Evolutionary conservation across 306 rosid species (phyloP), one percentile per base, ranked within the genome.

Genomic region (Leucaena leucocephala): DNA sequence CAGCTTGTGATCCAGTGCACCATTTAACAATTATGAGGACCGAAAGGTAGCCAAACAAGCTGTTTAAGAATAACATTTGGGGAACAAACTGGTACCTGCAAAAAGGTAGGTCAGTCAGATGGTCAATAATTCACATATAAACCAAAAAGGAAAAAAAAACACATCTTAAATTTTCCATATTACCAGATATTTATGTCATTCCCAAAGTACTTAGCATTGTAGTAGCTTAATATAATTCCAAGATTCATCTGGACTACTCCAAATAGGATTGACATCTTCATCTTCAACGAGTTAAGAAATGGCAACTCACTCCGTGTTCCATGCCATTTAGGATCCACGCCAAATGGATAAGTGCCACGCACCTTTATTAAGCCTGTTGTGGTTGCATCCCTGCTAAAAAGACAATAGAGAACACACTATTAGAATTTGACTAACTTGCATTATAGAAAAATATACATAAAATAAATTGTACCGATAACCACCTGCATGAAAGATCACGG

Each of bases 181-280:
- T 78, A 89, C 97, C 97, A 80, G 46, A 88, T 85, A 82, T 93
- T 85, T 75, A 90, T 85, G 71, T 62, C 78, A 82, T 86, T 89
- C 68, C 62, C 83, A 76, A 90, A 93, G 88, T 84, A 89, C 82
- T 69, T 80, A 61, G 93, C 98, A 76, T 95, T 95, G 83, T 77
- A 91, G 83, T 84, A 95, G 83, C 98, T 92, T 73, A 91, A 17
- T 38, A 95, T 68, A 74, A 95, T 91, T 85, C 98, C 98, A 61
- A 95, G 98, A 85, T 95, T 95, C 98, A 95, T 95, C 77, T 95
- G 98, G 59, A 90, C 90, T 79, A 95, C 98, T 64, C 98, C 98
- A n/a, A 95, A 34, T 80, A 92, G 87, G 88, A 95, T 92, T 70
- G 98, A 95, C 98, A 95, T 87, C 84, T 95, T 95, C 98, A 95